phyloP scores from a whole-genome alignment of 2,329 filamentous ascomycete genomes.

The Cladosporium sp. region DNA sequence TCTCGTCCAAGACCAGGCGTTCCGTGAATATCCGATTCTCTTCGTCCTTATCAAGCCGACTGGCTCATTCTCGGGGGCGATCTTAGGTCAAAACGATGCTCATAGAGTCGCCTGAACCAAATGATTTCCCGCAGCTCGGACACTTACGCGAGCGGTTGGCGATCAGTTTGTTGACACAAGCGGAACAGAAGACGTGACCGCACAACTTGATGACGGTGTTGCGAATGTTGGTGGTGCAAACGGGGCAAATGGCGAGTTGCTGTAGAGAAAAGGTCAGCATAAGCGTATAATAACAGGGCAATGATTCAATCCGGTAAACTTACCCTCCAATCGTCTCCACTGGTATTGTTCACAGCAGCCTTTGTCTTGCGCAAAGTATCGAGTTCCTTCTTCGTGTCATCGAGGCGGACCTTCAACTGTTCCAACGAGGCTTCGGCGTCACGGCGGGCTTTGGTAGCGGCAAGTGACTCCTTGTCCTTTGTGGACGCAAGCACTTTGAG shows the following conservation, averaged over 20 bases:
- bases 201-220: slow-evolving; percentile 91
- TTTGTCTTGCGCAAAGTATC: slow-evolving; percentile 87
- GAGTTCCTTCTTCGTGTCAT: slow-evolving; percentile 75
- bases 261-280: slow-evolving; percentile 31
- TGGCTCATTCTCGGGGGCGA: background rate
- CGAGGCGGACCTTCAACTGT: slow-evolving; percentile 70
- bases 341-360: slow-evolving; percentile 57
- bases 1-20: no score
- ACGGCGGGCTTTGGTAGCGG: slow-evolving; percentile 59
- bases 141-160: slow-evolving; percentile 91
- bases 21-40: no score
- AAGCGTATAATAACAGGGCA: background rate
- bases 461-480: slow-evolving; percentile 67
- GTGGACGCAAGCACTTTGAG: slow-evolving; percentile 68
- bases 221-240: slow-evolving; percentile 91
- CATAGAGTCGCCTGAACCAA: slow-evolving; percentile 90
- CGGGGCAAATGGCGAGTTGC: slow-evolving; percentile 79
- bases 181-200: slow-evolving; percentile 89
- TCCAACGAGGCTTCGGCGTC: slow-evolving; percentile 70
- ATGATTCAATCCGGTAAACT: background rate
- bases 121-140: slow-evolving; percentile 86
- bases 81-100: slow-evolving; percentile 35
- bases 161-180: slow-evolving; percentile 85
- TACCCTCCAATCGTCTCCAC: slow-evolving; percentile 73
- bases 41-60: background rate